phyloP scores from a whole-genome alignment of 75 land plant species.

The Adiantum capillusveneris region DNA sequence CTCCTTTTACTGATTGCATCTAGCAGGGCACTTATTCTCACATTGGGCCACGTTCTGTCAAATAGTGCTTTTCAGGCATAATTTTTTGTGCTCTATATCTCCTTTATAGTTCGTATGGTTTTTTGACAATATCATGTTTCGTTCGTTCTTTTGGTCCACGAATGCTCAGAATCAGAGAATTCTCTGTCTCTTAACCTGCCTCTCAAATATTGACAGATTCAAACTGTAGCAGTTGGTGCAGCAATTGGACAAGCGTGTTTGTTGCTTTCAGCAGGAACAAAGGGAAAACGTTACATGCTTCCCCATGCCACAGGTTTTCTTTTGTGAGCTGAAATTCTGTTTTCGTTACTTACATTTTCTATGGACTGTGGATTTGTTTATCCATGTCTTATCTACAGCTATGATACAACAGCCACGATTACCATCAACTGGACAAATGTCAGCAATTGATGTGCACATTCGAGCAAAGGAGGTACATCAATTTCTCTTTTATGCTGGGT shows the following conservation, averaged over 20 bases:
- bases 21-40: too few species aligned
- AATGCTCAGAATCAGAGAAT: too few species aligned
- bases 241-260: slow-evolving; percentile 93
- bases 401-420: slow-evolving; percentile 93
- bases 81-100: too few species aligned
- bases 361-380: too few species aligned
- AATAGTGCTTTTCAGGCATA: too few species aligned
- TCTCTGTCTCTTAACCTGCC: background rate
- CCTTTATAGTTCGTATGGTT: too few species aligned
- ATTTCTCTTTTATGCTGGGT: too few species aligned
- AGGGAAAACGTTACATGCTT: slow-evolving; percentile 82
- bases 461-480: slow-evolving; percentile 77
- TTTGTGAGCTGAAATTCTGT: background rate
- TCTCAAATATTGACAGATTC: slow-evolving; percentile 38
- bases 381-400: slow-evolving; percentile 38
- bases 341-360: too few species aligned
- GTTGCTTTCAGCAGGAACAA: slow-evolving; percentile 83
- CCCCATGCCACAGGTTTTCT: slow-evolving; percentile 82
- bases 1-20: too few species aligned
- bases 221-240: slow-evolving; percentile 84
- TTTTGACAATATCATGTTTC: background rate
- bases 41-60: too few species aligned
- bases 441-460: slow-evolving; percentile 83
- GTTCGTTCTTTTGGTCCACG: too few species aligned
- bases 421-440: slow-evolving; percentile 87